These are phyloP conservation scores for Podila epigama DNA, from an alignment of 192 early-diverging fungal species.

Conservation along the genomic window DNA sequence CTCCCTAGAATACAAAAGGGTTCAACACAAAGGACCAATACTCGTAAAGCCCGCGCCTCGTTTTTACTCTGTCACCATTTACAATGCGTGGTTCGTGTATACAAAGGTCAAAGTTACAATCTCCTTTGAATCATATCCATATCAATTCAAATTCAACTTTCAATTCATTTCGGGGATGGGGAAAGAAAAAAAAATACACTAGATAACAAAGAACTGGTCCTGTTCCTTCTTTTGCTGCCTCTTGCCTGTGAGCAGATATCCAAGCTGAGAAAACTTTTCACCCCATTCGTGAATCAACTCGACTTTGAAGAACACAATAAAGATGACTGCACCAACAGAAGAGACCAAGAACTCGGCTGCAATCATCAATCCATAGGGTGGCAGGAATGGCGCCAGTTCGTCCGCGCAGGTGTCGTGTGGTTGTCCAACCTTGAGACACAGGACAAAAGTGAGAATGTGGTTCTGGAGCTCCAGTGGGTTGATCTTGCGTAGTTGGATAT, in stretches of 20 bases:
- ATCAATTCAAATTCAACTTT: too few species aligned
- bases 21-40: too few species aligned
- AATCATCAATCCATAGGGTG: slow-evolving; percentile 55
- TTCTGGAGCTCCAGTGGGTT: slow-evolving; percentile 8
- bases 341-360: slow-evolving; percentile 56
- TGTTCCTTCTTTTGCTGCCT: slow-evolving; percentile 48
- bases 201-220: slow-evolving; percentile 63
- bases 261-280: slow-evolving; percentile 49
- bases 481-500: slow-evolving; percentile 51
- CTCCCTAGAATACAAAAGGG: too few species aligned
- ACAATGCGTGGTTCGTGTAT: too few species aligned
- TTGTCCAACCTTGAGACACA: slow-evolving; percentile 49
- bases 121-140: too few species aligned
- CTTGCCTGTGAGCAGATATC: slow-evolving; percentile 35
- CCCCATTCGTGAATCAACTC: slow-evolving; percentile 55
- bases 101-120: too few species aligned
- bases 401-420: slow-evolving; percentile 50
- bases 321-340: slow-evolving; percentile 51
- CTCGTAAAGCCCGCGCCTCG: too few species aligned
- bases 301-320: slow-evolving; percentile 57
- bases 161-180: too few species aligned
- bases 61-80: too few species aligned
- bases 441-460: slow-evolving; percentile 41
- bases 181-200: background rate
- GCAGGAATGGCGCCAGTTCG: slow-evolving; percentile 45